Percentiles rank a stretch among this genome's conserved stretches.
Conservation (phyloP, 805 yeast species). For the Trichomonascus vanleenenianus region DNA sequence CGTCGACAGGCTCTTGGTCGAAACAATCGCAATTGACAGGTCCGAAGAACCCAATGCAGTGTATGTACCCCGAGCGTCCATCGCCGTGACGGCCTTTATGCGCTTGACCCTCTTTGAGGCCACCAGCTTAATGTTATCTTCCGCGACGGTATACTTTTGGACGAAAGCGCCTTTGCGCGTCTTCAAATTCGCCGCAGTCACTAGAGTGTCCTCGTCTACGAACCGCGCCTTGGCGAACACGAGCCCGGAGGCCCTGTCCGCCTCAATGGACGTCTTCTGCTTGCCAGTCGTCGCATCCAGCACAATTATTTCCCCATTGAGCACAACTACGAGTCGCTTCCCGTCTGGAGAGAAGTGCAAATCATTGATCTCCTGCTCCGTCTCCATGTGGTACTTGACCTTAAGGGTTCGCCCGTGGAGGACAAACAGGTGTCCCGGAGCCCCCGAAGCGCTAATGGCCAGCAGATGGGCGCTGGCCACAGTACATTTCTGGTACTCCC, state of each 20-base stretch:
- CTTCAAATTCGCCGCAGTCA: constrained; percentile 39
- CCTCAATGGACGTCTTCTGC: constrained; percentile 14
- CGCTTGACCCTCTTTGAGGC: constrained; percentile 3
- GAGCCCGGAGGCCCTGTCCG: constrained; percentile 17
- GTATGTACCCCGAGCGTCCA: constrained; percentile 42
- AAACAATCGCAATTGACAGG: constrained; percentile 53
- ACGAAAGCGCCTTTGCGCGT: constrained; percentile 36
- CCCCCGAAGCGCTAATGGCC: constrained; percentile 58
- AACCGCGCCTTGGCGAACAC: constrained; percentile 38
- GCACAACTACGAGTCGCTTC: constrained; percentile 53
- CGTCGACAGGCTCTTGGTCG: constrained; percentile 43
- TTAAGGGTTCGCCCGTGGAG: constrained; percentile 51
- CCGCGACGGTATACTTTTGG: constrained; percentile 21
- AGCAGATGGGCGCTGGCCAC: constrained; percentile 55
- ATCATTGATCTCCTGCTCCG: constrained; percentile 54
- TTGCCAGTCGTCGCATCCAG: constrained; percentile 43
- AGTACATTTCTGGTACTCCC: constrained; percentile 55
- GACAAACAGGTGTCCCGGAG: constrained; percentile 56
- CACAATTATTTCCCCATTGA: constrained; percentile 46
- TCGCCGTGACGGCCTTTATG: constrained; percentile 35
- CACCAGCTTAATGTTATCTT: constrained; percentile 5
- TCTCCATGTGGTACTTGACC: constrained; percentile 29
- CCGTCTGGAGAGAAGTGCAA: constrained; percentile 62
- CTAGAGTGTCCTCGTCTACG: constrained; percentile 28
- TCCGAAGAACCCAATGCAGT: constrained; percentile 59